Base-by-base conservation (phyloP, 176 grass and related monocot genomes). In the Juncus inflexus region DNA sequence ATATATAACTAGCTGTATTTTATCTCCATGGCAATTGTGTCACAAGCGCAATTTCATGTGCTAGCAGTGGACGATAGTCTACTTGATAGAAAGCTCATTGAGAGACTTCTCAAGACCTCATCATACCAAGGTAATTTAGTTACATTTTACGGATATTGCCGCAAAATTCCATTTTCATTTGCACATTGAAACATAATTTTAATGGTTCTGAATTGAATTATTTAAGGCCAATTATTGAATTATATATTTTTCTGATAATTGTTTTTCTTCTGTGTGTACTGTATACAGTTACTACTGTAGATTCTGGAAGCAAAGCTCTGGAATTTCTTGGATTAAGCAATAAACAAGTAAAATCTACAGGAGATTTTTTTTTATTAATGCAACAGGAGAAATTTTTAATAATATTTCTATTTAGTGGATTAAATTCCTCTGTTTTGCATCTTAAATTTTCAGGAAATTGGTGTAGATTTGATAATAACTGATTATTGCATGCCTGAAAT, bases 401-500 rank as follows among this genome's bases (percentile, higher is more conserved):
- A 28, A 28, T 28, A 28, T 28, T 28, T 70, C 75, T 53, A 35
- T 76, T 79, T 70, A 3, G 9, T 66, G 9, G 75, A 83, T 16
- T 79, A 88, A 28, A 28, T 28, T 59, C 85, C 82, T 76, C 85
- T 89, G 84, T 66, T 57, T 63, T 47, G 1, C 52, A 42, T 19
- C 35, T 63, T 14, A 16, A 7, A 12, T n/a, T 69, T 62, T 62
- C 77, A 88, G 91, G 84, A 83, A 15, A 74, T 81, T n/a, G 84
- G 75, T 28, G 92, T 96, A 77, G 88, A 91, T 73, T 84, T 96
- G 38, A 88, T 96, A 16, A 96, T 96, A 63, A 96, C 91, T 3
- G 91, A 96, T 67, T 96, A 96, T 43, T 96, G 87, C 79, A 96
- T 96, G 91, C 87, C 91, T 36, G 84, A 81, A 42, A 96, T 96